Percentiles rank a stretch among this genome's conserved stretches.
Conservation (phyloP, 2,329 filamentous ascomycete species). For the Rhynchosporium agropyri region DNA sequence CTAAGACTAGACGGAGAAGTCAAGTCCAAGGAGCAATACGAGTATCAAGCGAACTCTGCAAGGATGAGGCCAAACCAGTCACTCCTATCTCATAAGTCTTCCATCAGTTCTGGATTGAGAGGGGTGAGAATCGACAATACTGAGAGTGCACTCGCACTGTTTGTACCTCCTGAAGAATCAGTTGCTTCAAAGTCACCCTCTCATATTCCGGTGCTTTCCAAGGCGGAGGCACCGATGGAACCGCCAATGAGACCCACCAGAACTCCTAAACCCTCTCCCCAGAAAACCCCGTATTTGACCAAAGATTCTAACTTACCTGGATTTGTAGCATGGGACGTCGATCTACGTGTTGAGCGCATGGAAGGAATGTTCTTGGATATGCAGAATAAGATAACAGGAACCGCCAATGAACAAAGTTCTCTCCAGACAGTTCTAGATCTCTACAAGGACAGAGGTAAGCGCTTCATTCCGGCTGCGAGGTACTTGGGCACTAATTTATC, state of each 20-base stretch:
- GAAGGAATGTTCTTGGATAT: constrained; percentile 73
- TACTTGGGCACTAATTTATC: constrained; percentile 19
- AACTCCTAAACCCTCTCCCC: constrained; percentile 45
- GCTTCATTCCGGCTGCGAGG: neutral
- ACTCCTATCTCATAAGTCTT: constrained; percentile 31
- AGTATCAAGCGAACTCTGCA: constrained; percentile 32
- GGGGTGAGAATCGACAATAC: constrained; percentile 32
- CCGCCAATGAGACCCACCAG: constrained; percentile 45
- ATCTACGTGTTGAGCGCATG: constrained; percentile 74
- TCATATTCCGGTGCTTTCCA: constrained; percentile 41
- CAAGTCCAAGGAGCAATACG: constrained; percentile 19
- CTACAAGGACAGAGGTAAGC: constrained; percentile 63
- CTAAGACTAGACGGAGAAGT: constrained; percentile 39
- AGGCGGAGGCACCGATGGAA: constrained; percentile 32
- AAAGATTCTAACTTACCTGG: constrained; percentile 71
- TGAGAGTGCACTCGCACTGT: constrained; percentile 38
- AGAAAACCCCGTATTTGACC: constrained; percentile 61
- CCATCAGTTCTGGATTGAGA: constrained; percentile 29
- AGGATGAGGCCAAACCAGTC: constrained; percentile 22
- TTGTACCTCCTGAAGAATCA: constrained; percentile 32
- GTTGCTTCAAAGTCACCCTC: constrained; percentile 42
- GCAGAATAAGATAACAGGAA: constrained; percentile 70
- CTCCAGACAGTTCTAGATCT: constrained; percentile 75
- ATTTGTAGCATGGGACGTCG: constrained; percentile 76
- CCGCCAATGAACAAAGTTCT: constrained; percentile 66